Base-by-base conservation (phyloP, 2,329 filamentous ascomycete genomes). In the Penicillium sp. region DNA sequence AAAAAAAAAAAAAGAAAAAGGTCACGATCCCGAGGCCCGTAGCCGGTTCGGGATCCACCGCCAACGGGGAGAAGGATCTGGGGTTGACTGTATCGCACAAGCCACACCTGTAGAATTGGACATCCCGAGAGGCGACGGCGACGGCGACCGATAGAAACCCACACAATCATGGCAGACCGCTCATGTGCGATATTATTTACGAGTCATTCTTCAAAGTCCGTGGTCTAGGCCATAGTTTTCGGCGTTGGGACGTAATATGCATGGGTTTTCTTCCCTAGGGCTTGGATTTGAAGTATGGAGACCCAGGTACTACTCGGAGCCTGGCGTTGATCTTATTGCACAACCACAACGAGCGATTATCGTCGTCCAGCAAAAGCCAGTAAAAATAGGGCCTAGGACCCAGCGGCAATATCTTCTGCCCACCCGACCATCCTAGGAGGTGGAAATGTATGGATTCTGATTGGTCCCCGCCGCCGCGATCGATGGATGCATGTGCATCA, bases 401-500 rank as follows among this genome's bases (percentile, higher is more conserved):
- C 58, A 66, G 61, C 70, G 71, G 70, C 65, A 72, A 72, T 73
- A 67, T 60, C 61, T 72, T 72, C 68, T 67, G 66, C 67, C 70
- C 66, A 67, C 54, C 59, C 59, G 59, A 58, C 29, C 36, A 54
- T 49, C 43, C 57, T 50, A 61, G 63, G 53, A 63, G 50, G 50
- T 66, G 15, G 51, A 61, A 60, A 53, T 60, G 7, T 44, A 33
- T 1, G 38, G 9, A 2, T 23, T 43, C 36, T 72, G 63, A 73
- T 73, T 73, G 70, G 70, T 29, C 49, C 31, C 43, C 19, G 41
- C 58, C 65, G 65, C 65, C 65, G 65, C 53, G 48, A 63, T 59
- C 47, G 51, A 62, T 54, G 56, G 55, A 63, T 53, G 44, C 49
- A 44, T 49, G 58, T 61, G 60, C 65, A 67, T 68, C 64, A 66